phyloP scores from a whole-genome alignment of 371 early-diverging fungal genomes.

The Lichtheimia ornata region DNA sequence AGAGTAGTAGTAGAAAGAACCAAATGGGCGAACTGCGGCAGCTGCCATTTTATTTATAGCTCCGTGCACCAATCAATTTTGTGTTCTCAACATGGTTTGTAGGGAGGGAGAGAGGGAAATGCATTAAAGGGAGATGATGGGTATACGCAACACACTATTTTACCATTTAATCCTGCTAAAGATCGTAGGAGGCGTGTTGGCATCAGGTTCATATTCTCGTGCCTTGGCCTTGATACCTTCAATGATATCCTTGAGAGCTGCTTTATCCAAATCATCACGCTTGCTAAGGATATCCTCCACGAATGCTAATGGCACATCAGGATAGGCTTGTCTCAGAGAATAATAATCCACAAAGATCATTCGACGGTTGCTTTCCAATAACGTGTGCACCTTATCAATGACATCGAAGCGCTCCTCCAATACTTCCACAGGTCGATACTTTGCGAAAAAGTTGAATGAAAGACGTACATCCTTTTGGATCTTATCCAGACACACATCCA shows the following conservation, averaged over 20 bases:
- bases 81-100: too few species aligned
- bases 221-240: conserved; percentile 73
- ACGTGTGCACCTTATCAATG: conserved; percentile 69
- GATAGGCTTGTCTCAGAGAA: conserved; percentile 73
- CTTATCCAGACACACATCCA: conserved; percentile 57
- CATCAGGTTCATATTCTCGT: conserved; percentile 60
- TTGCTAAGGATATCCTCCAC: conserved; percentile 76
- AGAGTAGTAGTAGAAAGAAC: too few species aligned
- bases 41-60: too few species aligned
- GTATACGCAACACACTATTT: conserved; percentile 5
- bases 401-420: conserved; percentile 74
- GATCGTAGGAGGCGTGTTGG: conserved; percentile 51
- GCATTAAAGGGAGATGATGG: conserved; percentile 1
- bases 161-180: conserved; percentile 56
- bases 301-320: conserved; percentile 79
- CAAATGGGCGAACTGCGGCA: too few species aligned
- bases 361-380: conserved; percentile 65
- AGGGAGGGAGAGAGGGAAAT: too few species aligned
- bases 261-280: conserved; percentile 79
- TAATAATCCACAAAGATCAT: conserved; percentile 81
- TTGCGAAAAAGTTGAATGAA: conserved; percentile 68
- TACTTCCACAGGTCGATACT: conserved; percentile 63
- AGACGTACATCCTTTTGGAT: conserved; percentile 67
- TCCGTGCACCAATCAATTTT: too few species aligned
- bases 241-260: conserved; percentile 75